A percentile compares a stretch with the other conserved stretches of the same genome.
These are phyloP conservation scores for Ceratocystis colombiana DNA, from an alignment of 2,329 filamentous ascomycete genomes.

Conservation along the genomic window DNA sequence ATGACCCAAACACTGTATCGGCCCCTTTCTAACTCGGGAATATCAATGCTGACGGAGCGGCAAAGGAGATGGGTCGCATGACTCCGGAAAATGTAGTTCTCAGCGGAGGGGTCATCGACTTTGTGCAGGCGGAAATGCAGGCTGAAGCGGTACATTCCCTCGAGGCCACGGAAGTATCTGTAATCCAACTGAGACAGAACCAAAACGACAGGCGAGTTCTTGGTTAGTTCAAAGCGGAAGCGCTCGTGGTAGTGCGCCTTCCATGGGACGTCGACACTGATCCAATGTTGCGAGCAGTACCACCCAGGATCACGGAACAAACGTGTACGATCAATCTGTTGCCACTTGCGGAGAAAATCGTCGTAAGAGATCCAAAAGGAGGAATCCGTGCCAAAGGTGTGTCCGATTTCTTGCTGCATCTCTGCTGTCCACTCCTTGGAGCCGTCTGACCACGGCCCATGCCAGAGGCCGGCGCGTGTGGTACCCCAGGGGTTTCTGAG, in stretches of 20 bases:
- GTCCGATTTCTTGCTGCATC: constrained; percentile 46
- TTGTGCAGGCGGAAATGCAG: constrained; percentile 45
- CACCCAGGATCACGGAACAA: constrained; percentile 51
- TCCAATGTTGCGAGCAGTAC: constrained; percentile 50
- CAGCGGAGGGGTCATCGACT: constrained; percentile 36
- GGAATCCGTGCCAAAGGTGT: constrained; percentile 52
- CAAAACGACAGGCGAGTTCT: constrained; percentile 48
- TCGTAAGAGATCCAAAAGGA: constrained; percentile 56
- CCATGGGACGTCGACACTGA: constrained; percentile 53
- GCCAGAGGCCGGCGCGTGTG: constrained; percentile 41
- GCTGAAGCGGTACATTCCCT: constrained; percentile 47
- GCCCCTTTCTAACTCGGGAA: constrained; percentile 46
- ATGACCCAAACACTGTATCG: constrained; percentile 49
- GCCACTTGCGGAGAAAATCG: constrained; percentile 53
- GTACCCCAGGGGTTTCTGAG: constrained; percentile 53
- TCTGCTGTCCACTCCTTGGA: constrained; percentile 53
- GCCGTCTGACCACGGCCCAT: constrained; percentile 50
- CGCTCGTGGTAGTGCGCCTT: constrained; percentile 52
- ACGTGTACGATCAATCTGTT: constrained; percentile 51
- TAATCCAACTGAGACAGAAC: constrained; percentile 53
- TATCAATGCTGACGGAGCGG: constrained; percentile 49
- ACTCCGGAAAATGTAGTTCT: constrained; percentile 51
- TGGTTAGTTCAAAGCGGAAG: constrained; percentile 48
- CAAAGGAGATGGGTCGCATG: constrained; percentile 50
- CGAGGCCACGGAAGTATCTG: constrained; percentile 51